Percentiles rank a stretch among this genome's conserved stretches.
Evolutionary conservation across 352 stramenopile genomes (phyloP).

Genomic region (Elongisporangium undulatum): DNA sequence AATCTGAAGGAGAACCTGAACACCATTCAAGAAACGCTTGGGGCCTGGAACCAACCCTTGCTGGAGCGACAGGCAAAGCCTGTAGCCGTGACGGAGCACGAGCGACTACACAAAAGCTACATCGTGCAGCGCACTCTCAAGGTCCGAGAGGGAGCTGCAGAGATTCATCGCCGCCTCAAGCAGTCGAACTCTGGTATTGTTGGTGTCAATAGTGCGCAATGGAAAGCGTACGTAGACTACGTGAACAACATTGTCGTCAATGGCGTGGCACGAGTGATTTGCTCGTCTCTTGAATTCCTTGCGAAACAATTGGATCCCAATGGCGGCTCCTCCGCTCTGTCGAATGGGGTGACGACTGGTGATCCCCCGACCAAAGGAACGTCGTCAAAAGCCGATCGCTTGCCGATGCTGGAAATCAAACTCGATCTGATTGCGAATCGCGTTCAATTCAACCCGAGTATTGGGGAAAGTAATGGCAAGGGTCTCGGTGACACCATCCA

Average conservation of each 20-base stretch:
- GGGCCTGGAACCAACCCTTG: slow-evolving; percentile 91
- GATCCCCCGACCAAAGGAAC: slow-evolving; percentile 12
- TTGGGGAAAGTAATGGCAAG: slow-evolving; percentile 90
- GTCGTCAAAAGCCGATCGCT: slow-evolving; percentile 30
- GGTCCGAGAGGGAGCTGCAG: slow-evolving; percentile 93
- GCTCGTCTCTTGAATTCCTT: slow-evolving; percentile 88
- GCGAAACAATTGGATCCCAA: slow-evolving; percentile 93
- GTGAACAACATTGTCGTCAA: slow-evolving; percentile 97
- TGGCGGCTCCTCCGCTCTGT: slow-evolving; percentile 14
- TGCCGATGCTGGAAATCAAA: slow-evolving; percentile 97
- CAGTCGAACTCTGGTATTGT: slow-evolving; percentile 95
- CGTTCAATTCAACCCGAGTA: slow-evolving; percentile 85
- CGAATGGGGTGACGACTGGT: not conserved
- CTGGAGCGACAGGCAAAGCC: slow-evolving; percentile 96
- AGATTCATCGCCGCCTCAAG: slow-evolving; percentile 95
- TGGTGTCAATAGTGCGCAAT: slow-evolving; percentile 93
- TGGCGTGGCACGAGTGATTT: slow-evolving; percentile 88
- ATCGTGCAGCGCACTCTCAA: slow-evolving; percentile 91
- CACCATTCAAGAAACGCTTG: slow-evolving; percentile 92
- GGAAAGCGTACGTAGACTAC: slow-evolving; percentile 97
- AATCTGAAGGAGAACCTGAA: slow-evolving; percentile 97
- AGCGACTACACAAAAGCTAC: slow-evolving; percentile 93
- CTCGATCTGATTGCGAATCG: slow-evolving; percentile 91
- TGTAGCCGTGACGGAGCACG: slow-evolving; percentile 95
- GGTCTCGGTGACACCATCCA: slow-evolving; percentile 94